These are phyloP conservation scores for Oryza punctata DNA, from an alignment of 176 grass and related monocot species.

Conservation along the genomic window DNA sequence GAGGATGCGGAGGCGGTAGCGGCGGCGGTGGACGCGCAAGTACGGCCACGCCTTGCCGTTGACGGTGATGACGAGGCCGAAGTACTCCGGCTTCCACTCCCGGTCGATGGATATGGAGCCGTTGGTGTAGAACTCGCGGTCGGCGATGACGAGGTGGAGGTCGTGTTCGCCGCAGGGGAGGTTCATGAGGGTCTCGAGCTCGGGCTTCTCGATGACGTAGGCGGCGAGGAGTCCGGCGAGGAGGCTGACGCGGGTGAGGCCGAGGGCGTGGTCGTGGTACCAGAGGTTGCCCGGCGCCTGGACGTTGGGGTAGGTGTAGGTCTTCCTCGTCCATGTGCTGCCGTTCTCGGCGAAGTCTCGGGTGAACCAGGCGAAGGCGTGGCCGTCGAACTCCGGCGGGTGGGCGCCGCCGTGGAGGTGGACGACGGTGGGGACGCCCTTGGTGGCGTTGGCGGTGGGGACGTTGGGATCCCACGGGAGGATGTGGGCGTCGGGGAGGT, in stretches of 20 bases:
- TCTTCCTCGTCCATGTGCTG: neutral
- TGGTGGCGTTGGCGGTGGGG: neutral
- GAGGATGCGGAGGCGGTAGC: conserved; percentile 69
- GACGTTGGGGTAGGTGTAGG: neutral
- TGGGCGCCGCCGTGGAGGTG: neutral
- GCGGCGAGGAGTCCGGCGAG: neutral
- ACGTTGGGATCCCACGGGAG: neutral
- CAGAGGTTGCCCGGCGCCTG: neutral
- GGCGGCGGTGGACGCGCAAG: conserved; percentile 43
- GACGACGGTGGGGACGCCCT: neutral
- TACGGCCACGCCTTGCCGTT: conserved; percentile 68
- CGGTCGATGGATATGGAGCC: conserved; percentile 46
- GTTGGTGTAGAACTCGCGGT: conserved; percentile 45
- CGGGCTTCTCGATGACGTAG: conserved; percentile 12
- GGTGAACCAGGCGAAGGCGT: neutral
- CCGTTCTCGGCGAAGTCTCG: neutral
- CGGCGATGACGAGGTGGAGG: conserved; percentile 46
- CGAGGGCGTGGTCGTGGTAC: conserved; percentile 23
- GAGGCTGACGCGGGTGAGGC: conserved; percentile 52
- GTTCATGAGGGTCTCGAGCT: conserved; percentile 16
- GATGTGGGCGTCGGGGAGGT: neutral
- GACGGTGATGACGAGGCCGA: conserved; percentile 52
- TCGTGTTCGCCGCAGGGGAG: conserved; percentile 46
- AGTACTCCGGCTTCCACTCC: conserved; percentile 72
- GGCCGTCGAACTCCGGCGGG: neutral